Evolutionary conservation across 257 asterid genomes (phyloP).

Genomic region (Henckelia pumila): DNA sequence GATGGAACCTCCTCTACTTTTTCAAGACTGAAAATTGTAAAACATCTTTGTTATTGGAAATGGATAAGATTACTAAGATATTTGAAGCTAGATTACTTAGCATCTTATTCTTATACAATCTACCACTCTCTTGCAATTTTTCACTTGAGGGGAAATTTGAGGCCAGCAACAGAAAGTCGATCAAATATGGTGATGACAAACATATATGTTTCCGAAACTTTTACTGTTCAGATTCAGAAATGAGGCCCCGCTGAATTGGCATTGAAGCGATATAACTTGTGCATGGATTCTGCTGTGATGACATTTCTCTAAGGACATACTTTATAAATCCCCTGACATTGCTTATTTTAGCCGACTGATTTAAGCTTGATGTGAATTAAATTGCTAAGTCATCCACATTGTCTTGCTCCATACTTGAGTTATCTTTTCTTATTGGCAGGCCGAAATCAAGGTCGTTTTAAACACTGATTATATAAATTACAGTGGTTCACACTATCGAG

Average conservation of each 20-base stretch:
- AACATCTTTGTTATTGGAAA: background rate
- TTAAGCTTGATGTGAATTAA: no score
- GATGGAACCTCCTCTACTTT: background rate
- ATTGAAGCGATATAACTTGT: slow-evolving; percentile 17
- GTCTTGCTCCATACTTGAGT: background rate
- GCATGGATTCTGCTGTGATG: background rate
- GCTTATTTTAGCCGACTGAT: background rate
- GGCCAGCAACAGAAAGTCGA: background rate
- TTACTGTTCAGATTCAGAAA: no score
- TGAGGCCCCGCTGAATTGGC: slow-evolving; percentile 13
- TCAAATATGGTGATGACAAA: background rate
- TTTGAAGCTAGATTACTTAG: background rate
- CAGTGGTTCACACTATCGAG: slow-evolving; percentile 16
- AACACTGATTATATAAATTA: background rate
- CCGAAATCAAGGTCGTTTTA: background rate
- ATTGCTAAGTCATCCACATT: background rate
- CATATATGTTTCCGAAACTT: slow-evolving; percentile 12
- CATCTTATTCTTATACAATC: background rate
- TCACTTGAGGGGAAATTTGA: slow-evolving; percentile 7
- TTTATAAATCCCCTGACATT: background rate
- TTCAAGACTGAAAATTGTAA: background rate
- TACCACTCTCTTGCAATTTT: background rate
- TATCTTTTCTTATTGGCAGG: background rate
- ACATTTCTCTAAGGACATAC: background rate
- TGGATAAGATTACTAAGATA: background rate